Conservation (phyloP, 495 filamentous ascomycete species). For the Gamarada debralockiae region DNA sequence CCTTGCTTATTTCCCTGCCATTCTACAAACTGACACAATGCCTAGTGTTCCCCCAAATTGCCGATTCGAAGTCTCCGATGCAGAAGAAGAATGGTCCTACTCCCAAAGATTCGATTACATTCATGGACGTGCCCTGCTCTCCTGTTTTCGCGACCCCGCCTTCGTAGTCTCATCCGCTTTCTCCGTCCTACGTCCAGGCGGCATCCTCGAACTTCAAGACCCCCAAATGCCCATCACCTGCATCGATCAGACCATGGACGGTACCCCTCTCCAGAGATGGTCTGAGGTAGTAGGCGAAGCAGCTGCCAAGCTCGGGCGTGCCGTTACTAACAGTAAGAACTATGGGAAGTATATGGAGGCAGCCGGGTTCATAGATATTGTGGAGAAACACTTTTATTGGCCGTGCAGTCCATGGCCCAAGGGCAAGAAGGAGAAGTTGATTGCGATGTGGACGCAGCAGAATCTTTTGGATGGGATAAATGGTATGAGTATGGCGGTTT, state of each 20-base stretch:
- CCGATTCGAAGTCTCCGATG: slow-evolving; percentile 30
- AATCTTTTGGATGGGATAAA: slow-evolving; percentile 32
- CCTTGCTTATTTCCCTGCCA: background rate
- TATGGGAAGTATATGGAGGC: slow-evolving; percentile 37
- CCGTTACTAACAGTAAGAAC: background rate
- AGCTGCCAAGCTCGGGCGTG: slow-evolving; percentile 3
- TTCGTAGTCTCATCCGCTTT: background rate
- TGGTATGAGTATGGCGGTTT: slow-evolving; percentile 10
- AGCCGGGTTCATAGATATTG: slow-evolving; percentile 35
- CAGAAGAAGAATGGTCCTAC: slow-evolving; percentile 30
- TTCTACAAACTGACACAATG: background rate
- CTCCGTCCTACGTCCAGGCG: slow-evolving; percentile 37
- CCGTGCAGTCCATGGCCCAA: slow-evolving; percentile 4
- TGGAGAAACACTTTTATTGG: slow-evolving; percentile 11
- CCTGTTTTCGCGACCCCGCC: slow-evolving; percentile 8
- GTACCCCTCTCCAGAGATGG: slow-evolving; percentile 18
- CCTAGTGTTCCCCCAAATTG: slow-evolving; percentile 25
- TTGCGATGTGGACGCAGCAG: slow-evolving; percentile 12
- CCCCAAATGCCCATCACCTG: slow-evolving; percentile 27
- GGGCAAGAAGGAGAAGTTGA: slow-evolving; percentile 26
- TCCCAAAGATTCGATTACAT: slow-evolving; percentile 30
- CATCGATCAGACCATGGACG: slow-evolving; percentile 35
- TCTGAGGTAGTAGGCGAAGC: slow-evolving; percentile 28
- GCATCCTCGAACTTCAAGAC: slow-evolving; percentile 41
- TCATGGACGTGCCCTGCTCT: slow-evolving; percentile 18